phyloP scores from a whole-genome alignment of 176 grass and related monocot species.

The Bromus sterilis region DNA sequence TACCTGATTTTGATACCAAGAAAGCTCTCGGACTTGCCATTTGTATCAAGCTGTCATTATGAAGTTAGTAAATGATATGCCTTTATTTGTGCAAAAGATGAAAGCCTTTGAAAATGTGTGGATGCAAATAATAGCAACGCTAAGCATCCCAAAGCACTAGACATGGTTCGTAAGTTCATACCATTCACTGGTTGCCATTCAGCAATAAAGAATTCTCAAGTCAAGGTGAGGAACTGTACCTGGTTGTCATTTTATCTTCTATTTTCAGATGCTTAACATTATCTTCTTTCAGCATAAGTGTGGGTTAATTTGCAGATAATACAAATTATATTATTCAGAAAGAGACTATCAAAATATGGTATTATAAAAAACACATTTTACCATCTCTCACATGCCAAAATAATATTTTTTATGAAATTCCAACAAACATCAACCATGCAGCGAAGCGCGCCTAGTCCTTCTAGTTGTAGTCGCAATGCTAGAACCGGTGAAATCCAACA shows the following conservation, averaged over 20 bases:
- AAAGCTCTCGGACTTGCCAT: slow-evolving; percentile 45
- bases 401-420: no score
- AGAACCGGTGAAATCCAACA: not conserved
- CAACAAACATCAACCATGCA: no score
- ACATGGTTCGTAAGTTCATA: slow-evolving; percentile 42
- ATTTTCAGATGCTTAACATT: not conserved
- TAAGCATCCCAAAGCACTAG: slow-evolving; percentile 38
- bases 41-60: slow-evolving; percentile 42
- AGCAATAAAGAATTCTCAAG: slow-evolving; percentile 43
- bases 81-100: slow-evolving; percentile 54
- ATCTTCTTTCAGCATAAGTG: slow-evolving; percentile 13
- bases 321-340: no score
- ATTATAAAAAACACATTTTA: no score
- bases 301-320: no score
- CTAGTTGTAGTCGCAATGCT: no score
- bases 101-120: slow-evolving; percentile 66
- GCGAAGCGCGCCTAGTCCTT: no score
- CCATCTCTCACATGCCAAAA: no score
- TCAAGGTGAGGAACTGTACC: slow-evolving; percentile 41
- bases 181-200: slow-evolving; percentile 27
- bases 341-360: not conserved
- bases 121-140: slow-evolving; percentile 54
- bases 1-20: slow-evolving; percentile 52
- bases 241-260: slow-evolving; percentile 5
- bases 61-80: slow-evolving; percentile 44